Evolutionary conservation across 1,284 basidiomycete genomes (phyloP), one percentile per base, ranked within the genome.

Genomic region (Ceratobasidium sp.): DNA sequence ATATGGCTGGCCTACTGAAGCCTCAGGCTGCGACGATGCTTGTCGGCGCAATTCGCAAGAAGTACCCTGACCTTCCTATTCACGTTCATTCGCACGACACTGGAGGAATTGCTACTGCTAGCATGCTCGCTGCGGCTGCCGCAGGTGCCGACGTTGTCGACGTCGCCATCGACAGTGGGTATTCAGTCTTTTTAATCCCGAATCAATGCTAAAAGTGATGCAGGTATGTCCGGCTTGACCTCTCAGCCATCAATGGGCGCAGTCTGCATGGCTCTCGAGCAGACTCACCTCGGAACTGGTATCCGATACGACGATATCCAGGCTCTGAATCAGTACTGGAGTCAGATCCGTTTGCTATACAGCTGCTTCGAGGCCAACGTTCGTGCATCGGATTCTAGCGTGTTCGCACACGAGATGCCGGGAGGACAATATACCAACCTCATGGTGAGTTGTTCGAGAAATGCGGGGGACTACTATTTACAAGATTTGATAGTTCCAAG

Each of bases 31-130:
- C 97, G 16, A 95, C 85, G 76, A 79, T 97, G 52, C 91, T 99
- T 76, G 89, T 99, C 78, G 91, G 94, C 76, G 91, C 95, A 28
- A 96, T 99, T 81, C 91, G 97, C 81, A 89, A 94, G 84, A 96
- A 93, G 78, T 93, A 98, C 83, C 97, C 97, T 46, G 95, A 98
- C 81, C 88, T 99, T 74, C 96, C 97, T 50, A 99, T 99, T 81
- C 97, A 99, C 81, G 96, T 99, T 52, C 97, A 99, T 85, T 98
- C 97, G 48, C 97, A 99, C 83, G 97, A 99, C 83, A 99, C 97
- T 36, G 97, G 97, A 73, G 97, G 97, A 83, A 99, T 99, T 79
- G 94, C 97, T 57, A 87, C 95, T 55, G 93, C 97, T 23, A 95
- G 92, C 79, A 99, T 99, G 97, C 83, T 99, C 74, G 97, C 97